Evolutionary conservation across 1,284 basidiomycete species (phyloP).

Genomic region (Ganoderma leucocontextum): DNA sequence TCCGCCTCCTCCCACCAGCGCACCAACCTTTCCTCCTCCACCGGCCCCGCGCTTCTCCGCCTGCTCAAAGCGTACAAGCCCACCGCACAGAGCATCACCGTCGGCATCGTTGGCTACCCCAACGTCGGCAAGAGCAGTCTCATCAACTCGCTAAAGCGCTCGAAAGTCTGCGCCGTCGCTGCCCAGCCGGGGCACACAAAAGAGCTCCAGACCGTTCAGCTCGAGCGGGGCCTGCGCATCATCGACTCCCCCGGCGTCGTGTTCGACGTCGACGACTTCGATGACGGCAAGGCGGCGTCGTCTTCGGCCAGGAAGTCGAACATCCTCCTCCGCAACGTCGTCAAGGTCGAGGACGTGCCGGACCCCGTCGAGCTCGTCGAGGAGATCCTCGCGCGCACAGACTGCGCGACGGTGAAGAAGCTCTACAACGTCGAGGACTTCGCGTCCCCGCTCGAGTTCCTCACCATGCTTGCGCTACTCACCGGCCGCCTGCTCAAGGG

Average conservation of each 20-base stretch:
- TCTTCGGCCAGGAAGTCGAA: conserved; percentile 61
- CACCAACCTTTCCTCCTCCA: conserved; percentile 77
- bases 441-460: conserved; percentile 80
- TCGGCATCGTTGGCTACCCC: conserved; percentile 96
- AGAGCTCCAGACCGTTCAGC: conserved; percentile 91
- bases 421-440: conserved; percentile 87
- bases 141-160: conserved; percentile 94
- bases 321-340: conserved; percentile 88
- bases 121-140: conserved; percentile 97
- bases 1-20: conserved; percentile 87
- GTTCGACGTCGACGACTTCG: conserved; percentile 75
- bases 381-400: conserved; percentile 81
- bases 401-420: conserved; percentile 73
- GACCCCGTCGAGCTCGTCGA: conserved; percentile 93
- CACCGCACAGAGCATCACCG: conserved; percentile 77
- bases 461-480: conserved; percentile 90
- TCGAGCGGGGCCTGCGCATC: conserved; percentile 93
- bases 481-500: conserved; percentile 85
- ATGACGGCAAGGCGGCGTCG: conserved; percentile 52
- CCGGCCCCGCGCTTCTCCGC: conserved; percentile 84
- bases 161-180: conserved; percentile 92
- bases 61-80: conserved; percentile 93
- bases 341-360: conserved; percentile 91
- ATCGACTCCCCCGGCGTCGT: conserved; percentile 98
- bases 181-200: conserved; percentile 96